Conservation (phyloP, 495 filamentous ascomycete species). For the Chaetomium fimeti region DNA sequence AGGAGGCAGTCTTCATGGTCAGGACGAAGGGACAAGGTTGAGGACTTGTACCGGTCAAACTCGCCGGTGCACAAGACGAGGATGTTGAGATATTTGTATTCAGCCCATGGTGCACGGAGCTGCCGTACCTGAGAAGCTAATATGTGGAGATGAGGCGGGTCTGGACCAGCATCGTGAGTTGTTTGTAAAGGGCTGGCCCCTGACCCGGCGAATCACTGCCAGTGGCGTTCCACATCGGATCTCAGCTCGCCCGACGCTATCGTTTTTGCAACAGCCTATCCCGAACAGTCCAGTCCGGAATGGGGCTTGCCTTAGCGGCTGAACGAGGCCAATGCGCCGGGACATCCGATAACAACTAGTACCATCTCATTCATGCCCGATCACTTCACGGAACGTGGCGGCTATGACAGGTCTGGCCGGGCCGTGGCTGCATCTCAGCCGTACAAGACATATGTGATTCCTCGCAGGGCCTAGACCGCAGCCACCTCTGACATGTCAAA, state of each 20-base stretch:
- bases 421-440: neutral
- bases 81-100: neutral
- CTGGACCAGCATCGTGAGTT: neutral
- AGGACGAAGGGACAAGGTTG: too few relatives aligned
- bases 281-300: neutral
- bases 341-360: neutral
- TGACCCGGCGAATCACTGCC: neutral
- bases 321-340: neutral
- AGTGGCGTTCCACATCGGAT: neutral
- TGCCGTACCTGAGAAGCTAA: neutral
- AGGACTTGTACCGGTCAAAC: neutral
- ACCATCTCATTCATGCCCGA: neutral
- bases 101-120: too few relatives aligned
- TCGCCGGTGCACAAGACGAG: too few relatives aligned
- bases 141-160: neutral
- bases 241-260: constrained; percentile 3
- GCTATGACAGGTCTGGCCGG: neutral
- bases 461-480: neutral
- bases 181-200: neutral
- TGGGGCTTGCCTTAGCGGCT: neutral
- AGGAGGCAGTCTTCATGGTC: constrained; percentile 8
- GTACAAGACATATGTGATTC: neutral
- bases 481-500: neutral
- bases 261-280: neutral
- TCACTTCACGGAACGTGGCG: constrained; percentile 2